These are phyloP conservation scores for Leptodontidium sp. DNA, from an alignment of 2,329 filamentous ascomycete species.

Conservation along the genomic window DNA sequence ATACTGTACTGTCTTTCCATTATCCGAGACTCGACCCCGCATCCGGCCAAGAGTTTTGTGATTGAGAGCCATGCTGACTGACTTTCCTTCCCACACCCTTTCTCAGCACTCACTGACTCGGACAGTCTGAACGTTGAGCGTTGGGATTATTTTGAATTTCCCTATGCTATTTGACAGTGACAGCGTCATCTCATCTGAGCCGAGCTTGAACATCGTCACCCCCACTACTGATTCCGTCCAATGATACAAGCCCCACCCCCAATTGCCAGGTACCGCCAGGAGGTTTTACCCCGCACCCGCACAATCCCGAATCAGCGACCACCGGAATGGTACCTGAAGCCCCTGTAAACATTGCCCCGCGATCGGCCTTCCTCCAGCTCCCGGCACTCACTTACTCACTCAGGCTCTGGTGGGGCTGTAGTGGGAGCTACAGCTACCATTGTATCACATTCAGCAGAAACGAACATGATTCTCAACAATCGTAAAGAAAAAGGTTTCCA, in stretches of 20 bases:
- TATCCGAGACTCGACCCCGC: slow-evolving; percentile 25
- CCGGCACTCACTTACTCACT: not conserved
- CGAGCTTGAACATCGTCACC: not conserved
- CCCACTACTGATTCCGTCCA: not conserved
- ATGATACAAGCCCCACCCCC: slow-evolving; percentile 17
- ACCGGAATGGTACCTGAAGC: slow-evolving; percentile 5
- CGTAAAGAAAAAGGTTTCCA: not conserved
- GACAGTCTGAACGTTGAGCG: not conserved
- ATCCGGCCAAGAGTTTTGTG: slow-evolving; percentile 29
- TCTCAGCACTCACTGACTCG: too few relatives aligned
- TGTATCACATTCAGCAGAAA: slow-evolving; percentile 1
- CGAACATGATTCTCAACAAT: not conserved
- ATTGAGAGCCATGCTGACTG: slow-evolving; percentile 16
- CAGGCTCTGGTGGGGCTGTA: slow-evolving; percentile 25
- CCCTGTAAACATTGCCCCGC: slow-evolving; percentile 24
- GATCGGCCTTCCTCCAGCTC: slow-evolving; percentile 13
- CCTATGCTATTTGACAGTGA: not conserved
- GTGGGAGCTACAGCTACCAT: slow-evolving; percentile 15
- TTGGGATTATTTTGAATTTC: not conserved
- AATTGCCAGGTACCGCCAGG: not conserved
- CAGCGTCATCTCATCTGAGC: not conserved
- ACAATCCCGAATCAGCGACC: not conserved
- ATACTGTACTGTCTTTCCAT: slow-evolving; percentile 43
- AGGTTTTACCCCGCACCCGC: slow-evolving; percentile 19
- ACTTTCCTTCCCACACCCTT: not conserved